These are phyloP conservation scores for Alternaria alternata DNA, from an alignment of 2,329 filamentous ascomycete species.

Conservation along the genomic window DNA sequence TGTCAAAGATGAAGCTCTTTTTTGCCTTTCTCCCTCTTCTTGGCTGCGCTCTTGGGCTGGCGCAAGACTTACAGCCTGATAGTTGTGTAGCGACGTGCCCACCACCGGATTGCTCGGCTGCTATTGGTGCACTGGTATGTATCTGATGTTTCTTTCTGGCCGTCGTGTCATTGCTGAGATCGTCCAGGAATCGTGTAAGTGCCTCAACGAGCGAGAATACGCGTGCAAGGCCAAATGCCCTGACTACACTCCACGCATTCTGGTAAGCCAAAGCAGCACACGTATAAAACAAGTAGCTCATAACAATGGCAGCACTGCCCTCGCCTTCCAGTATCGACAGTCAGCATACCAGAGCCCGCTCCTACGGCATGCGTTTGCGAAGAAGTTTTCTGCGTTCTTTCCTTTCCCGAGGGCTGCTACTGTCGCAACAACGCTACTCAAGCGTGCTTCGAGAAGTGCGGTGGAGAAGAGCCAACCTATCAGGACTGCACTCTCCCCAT, in stretches of 20 bases:
- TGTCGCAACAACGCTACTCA: conserved; percentile 33
- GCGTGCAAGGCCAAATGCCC: conserved; percentile 35
- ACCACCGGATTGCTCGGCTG: neutral
- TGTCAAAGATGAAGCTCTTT: conserved; percentile 7
- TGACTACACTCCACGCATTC: conserved; percentile 22
- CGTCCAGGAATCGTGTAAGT: conserved; percentile 36
- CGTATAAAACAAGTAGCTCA: neutral
- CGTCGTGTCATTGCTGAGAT: neutral
- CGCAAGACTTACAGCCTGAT: neutral
- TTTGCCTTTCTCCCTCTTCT: conserved; percentile 7
- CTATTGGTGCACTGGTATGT: neutral
- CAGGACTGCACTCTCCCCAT: neutral
- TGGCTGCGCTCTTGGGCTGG: conserved; percentile 1
- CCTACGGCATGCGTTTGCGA: conserved; percentile 4
- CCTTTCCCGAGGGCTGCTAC: conserved; percentile 38
- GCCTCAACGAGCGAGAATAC: conserved; percentile 37
- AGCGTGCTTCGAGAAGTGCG: conserved; percentile 39
- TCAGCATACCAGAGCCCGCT: neutral
- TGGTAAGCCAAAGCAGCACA: neutral
- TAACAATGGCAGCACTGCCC: neutral
- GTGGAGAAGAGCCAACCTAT: conserved; percentile 6
- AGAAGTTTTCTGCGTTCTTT: conserved; percentile 27
- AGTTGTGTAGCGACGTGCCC: conserved; percentile 7
- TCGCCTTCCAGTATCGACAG: neutral
- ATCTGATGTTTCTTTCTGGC: neutral